Evolutionary conservation across 2,329 filamentous ascomycete genomes (phyloP), one percentile per base, ranked within the genome.

Genomic region (Coleophoma crateriformis): DNA sequence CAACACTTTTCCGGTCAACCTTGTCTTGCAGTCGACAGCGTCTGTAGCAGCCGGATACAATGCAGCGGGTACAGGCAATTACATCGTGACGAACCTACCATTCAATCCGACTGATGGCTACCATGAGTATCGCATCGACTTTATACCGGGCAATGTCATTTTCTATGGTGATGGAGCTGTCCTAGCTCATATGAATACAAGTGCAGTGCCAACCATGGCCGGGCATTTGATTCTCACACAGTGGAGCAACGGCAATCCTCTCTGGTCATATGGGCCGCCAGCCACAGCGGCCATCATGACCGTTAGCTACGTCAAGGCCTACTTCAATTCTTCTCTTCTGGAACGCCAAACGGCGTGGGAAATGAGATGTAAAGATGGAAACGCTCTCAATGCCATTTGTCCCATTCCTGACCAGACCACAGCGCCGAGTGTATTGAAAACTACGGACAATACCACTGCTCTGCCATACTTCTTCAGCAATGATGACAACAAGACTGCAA

Each of bases 81-180:
- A 82, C 65, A 63, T 75, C 48, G 69, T 77, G 37, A 69, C 79
- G 32, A 70, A 78, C 45, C 72, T 91, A 1, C 73, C 78, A 0
- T 91, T 90, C 67, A 71, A 85, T 54, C 85, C 87, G 0, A 80
- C 82, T 0, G 63, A 67, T 0, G 77, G 64, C 38, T 88, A 86
- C 60, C 87, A 91, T 67, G 87, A 91, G 67, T 90, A 90, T 62
- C 84, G 88, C 35, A 85, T 91, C 64, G 88, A 92, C 67, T 90
- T 87, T 69, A 65, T 82, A 14, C 75, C 79, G 0, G 73, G 72
- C 0, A 71, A 71, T 1, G 84, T 91, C 8, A 64, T 77, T 11
- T 91, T 89, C 67, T 90, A 84, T 61, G 83, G 81, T 2, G 87
- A 91, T 64, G 79, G 78, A 40, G 49, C 67, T 8, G 65, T 75